A percentile compares a stretch with the other conserved stretches of the same genome.
These are phyloP conservation scores for Orbilia javanica DNA, from an alignment of 2,329 filamentous ascomycete genomes.

Conservation along the genomic window DNA sequence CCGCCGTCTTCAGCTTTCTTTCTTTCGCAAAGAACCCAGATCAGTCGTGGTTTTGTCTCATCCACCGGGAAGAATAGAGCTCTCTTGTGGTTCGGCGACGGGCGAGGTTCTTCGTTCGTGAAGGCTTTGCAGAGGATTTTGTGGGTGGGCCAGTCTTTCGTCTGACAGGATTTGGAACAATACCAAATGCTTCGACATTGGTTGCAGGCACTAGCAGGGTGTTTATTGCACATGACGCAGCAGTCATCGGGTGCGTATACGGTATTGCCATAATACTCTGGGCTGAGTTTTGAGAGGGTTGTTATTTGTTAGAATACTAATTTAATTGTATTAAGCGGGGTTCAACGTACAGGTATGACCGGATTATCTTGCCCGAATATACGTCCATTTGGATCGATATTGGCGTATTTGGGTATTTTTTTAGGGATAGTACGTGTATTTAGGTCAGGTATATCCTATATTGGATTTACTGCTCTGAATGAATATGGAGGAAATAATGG, in stretches of 20 bases:
- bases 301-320: not conserved
- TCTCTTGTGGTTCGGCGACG: slow-evolving; percentile 7
- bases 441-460: no score
- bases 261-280: not conserved
- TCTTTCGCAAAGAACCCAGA: not conserved
- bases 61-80: slow-evolving; percentile 13
- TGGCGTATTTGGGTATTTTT: no score
- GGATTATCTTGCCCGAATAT: no score
- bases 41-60: not conserved
- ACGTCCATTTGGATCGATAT: no score
- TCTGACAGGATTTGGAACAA: slow-evolving; percentile 61
- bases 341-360: no score
- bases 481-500: no score
- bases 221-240: slow-evolving; percentile 22
- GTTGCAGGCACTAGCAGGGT: slow-evolving; percentile 19
- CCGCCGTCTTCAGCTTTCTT: not conserved
- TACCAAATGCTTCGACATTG: slow-evolving; percentile 58
- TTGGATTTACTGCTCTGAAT: no score
- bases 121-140: slow-evolving; percentile 61
- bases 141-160: slow-evolving; percentile 61
- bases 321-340: no score
- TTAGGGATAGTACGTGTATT: no score
- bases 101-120: slow-evolving; percentile 13
- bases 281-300: not conserved
- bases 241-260: not conserved